Evolutionary conservation across 177 flowering plant genomes (phyloP), one percentile per base, ranked within the genome.

Genomic region (Vitis hybrid): DNA sequence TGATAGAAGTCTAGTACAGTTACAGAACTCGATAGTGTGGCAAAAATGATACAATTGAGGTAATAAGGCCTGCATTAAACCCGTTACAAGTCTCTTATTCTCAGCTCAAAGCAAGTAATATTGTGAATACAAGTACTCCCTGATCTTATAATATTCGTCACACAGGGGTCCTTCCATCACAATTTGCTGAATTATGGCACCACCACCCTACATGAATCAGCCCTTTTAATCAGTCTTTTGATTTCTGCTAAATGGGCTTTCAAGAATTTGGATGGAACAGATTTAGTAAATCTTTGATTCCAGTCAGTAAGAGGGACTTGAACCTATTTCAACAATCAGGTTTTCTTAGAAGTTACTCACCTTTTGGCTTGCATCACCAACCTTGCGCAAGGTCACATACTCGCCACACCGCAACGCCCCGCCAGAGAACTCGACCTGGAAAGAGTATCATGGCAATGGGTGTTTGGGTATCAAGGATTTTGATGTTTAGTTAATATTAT

Each of bases 351-450:
- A 39, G 64, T 53, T 14, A 9, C 81, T 78, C 60, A 90, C 98
- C 94, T 93, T 93, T 70, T 93, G 98, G 76, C 69, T 87, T n/a
- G 89, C 72, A 75, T 84, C 91, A 66, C 91, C 96, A 63, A 95
- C 87, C 75, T 93, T 95, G 2, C 98, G 88, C 74, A 95, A 29
- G 1, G 98, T 91, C 70, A 90, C 91, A 51, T 85, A 83, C 78
- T 95, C 97, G 48, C 98, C 99, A 70, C 97, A 95, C 62, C 99
- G 83, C 78, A 91, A 74, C 64, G 97, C 97, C 22, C 98, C 98
- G 33, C 89, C 91, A 29, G 92, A 75, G 81, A 95, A 93, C 78
- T 95, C 98, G 22, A 84, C 99, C 99, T 95, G 84, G 51, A 70
- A 68, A 49, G 10, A 53, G 26, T 21, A 29, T 29, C 31, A 29